Conservation (phyloP, 1,284 basidiomycete genomes). For the Rhodotorula sp. region DNA sequence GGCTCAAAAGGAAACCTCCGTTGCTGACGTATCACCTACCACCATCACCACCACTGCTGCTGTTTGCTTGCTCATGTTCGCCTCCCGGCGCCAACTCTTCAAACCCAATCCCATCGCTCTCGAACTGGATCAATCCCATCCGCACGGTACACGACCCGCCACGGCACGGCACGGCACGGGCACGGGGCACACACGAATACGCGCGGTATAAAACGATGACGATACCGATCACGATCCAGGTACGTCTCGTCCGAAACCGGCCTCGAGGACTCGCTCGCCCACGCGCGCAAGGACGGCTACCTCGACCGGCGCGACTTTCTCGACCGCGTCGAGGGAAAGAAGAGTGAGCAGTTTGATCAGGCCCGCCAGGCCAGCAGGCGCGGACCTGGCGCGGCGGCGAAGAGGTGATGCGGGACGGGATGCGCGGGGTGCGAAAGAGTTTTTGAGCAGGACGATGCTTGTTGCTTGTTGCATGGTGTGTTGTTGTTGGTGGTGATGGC, state of each 20-base stretch:
- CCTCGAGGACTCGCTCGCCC: conserved; percentile 65
- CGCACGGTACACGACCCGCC: no score
- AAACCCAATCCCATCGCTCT: no score
- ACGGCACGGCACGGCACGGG: no score
- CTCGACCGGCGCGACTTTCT: conserved; percentile 78
- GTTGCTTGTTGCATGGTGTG: neutral
- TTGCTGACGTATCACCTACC: no score
- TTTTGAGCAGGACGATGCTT: no score
- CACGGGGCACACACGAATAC: no score
- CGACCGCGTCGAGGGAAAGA: conserved; percentile 66
- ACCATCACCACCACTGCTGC: no score
- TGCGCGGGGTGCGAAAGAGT: neutral
- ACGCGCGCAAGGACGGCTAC: conserved; percentile 69
- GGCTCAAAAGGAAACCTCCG: no score
- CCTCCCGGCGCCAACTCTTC: no score
- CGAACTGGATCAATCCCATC: no score
- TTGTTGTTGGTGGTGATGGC: neutral
- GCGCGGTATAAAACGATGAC: no score
- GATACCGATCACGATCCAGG: conserved; percentile 25
- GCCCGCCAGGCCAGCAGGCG: neutral
- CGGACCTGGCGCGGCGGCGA: neutral
- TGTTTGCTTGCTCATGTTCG: no score
- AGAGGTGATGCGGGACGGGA: neutral
- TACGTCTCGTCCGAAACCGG: conserved; percentile 52
- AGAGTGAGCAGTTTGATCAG: conserved; percentile 56